Conservation (phyloP, 371 early-diverging fungal genomes). For the Smittium mucronatum region DNA sequence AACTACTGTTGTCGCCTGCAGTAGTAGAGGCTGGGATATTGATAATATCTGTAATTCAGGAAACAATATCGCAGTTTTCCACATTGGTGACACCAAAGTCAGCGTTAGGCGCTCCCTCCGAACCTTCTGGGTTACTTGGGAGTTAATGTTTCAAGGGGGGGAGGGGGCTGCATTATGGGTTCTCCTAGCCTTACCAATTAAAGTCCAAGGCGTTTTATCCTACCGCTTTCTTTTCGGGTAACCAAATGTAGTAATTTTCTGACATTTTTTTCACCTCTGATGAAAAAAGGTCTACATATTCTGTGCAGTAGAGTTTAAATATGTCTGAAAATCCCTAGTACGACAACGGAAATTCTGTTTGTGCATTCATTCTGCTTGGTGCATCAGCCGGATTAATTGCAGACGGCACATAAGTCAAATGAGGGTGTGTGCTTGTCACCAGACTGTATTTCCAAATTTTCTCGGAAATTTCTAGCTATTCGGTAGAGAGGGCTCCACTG, state of each 20-base stretch:
- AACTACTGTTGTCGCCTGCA: neutral
- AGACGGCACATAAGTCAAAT: neutral
- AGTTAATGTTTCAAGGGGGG: constrained; percentile 24
- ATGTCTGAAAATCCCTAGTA: neutral
- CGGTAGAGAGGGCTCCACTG: too few relatives aligned
- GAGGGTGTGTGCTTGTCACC: too few relatives aligned
- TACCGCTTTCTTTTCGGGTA: constrained; percentile 19
- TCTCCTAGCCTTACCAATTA: constrained; percentile 14
- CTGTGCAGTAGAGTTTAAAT: neutral
- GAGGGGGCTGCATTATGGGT: constrained; percentile 18
- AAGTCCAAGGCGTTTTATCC: constrained; percentile 26
- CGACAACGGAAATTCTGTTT: constrained; percentile 8
- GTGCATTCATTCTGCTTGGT: neutral
- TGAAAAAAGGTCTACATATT: constrained; percentile 26
- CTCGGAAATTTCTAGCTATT: too few relatives aligned
- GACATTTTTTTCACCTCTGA: constrained; percentile 12
- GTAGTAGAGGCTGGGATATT: neutral
- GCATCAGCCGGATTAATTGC: constrained; percentile 10
- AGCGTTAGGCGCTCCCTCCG: constrained; percentile 4
- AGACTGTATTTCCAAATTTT: too few relatives aligned
- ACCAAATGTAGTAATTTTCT: constrained; percentile 15
- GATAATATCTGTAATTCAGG: neutral
- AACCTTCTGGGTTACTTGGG: constrained; percentile 17
- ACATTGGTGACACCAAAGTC: constrained; percentile 8
- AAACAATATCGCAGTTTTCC: neutral